Evolutionary conservation across 805 yeast genomes (phyloP), one percentile per base, ranked within the genome.

Genomic region (Debaryomyces castellii): DNA sequence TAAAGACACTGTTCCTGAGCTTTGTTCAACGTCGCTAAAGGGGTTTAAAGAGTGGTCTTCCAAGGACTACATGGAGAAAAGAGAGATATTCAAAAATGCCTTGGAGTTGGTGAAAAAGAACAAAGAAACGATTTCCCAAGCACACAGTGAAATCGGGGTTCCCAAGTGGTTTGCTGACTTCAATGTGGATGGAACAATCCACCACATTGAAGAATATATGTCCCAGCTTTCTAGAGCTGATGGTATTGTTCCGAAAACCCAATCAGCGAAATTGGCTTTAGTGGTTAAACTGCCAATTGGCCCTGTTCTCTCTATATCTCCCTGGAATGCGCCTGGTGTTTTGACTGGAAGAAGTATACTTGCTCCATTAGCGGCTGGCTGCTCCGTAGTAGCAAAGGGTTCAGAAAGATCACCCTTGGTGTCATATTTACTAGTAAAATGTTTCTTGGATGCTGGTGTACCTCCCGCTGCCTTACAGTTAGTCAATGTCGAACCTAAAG

Each of bases 241-340:
- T 8, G 67, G 68, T 0, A 38, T 39, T 12, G 40, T 55, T 1
- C 48, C 54, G 12, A 46, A 51, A 24, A 33, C 59, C 3, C 32
- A 14, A 10, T 17, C 20, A 9, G 30, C 51, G 4, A 62, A 54
- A 14, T 49, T 64, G 33, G 63, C 70, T 1, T 32, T 72, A 43
- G 62, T 65, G 2, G 35, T 65, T 12, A 63, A 58, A 35, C 62
- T 65, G 35, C 80, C 81, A 1, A 44, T 73, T 12, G 80, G 81
- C 1, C 74, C 78, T 0, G 74, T 76, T 1, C 52, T 75, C 28
- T 63, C 77, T 14, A 68, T 76, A 1, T 62, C 78, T 2, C 73
- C 81, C 0, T 76, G 80, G 80, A 76, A 76, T 55, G 79, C 77
- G 1, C 78, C 81, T 1, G 68, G 67, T 0, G 60, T 73, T 12